Percentiles rank a stretch among this genome's conserved stretches.
Evolutionary conservation across 1,284 basidiomycete genomes (phyloP).

Genomic region (Rhizoctonia solani): DNA sequence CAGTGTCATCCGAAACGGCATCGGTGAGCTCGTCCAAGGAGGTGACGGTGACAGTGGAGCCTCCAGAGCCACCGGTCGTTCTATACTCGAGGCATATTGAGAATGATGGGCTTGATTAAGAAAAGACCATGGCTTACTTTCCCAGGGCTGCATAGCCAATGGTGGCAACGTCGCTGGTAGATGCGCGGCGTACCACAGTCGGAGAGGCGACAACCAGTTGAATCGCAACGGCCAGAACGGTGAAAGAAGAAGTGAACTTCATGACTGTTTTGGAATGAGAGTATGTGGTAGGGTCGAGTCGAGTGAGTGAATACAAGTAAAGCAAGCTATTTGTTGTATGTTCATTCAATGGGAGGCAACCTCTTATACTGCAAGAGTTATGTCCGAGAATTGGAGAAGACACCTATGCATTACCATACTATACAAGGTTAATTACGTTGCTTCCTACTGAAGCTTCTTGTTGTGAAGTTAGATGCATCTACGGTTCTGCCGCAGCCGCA

Average conservation of each 20-base stretch:
- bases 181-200: not conserved
- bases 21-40: slow-evolving; percentile 29
- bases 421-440: not conserved
- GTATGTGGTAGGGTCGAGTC: not conserved
- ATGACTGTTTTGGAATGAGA: not conserved
- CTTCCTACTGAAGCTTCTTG: not conserved
- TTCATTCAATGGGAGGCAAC: not conserved
- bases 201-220: not conserved
- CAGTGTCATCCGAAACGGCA: slow-evolving; percentile 50
- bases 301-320: not conserved
- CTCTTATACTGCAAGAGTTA: no score
- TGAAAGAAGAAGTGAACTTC: not conserved
- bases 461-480: not conserved
- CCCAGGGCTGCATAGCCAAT: not conserved
- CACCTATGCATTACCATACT: not conserved
- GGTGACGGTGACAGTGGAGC: slow-evolving; percentile 12
- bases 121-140: not conserved
- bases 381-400: not conserved
- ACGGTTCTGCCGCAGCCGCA: not conserved
- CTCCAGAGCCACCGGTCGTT: slow-evolving; percentile 15
- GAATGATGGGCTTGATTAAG: not conserved
- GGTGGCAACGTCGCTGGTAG: not conserved
- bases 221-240: not conserved
- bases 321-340: not conserved
- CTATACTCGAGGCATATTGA: not conserved